Base-by-base conservation (phyloP, 2,329 filamentous ascomycete genomes). In the Colletotrichum tropicicola region DNA sequence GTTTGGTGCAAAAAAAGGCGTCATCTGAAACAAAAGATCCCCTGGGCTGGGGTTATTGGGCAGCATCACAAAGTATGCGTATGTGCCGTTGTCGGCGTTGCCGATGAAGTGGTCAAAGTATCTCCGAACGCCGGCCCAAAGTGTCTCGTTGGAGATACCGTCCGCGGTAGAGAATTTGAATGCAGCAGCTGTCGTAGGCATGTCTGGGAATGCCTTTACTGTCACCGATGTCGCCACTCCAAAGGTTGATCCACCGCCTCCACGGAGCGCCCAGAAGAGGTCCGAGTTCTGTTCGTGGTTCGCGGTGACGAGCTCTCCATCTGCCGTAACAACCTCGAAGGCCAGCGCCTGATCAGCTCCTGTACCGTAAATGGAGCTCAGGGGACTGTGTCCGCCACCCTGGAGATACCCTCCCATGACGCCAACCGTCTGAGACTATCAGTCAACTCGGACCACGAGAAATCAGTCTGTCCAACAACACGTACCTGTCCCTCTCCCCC, bases 221-320 rank as follows among this genome's bases (percentile, higher is more conserved):
- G 59, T 62, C 15, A 62, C 59, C 6, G 59, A 62, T 15, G 45
- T 58, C 9, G 59, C 53, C 1, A 62, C 32, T 8, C 52, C 52
- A 44, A 62, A 62, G 0, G 59, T 62, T 12, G 59, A 62, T 15
- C 82, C 84, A n/a, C 47, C 88, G 0, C 88, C 87, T 3, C 87
- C 87, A 27, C 79, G 79, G 1, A 90, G 74, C 1, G 88, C 89
- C 88, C 88, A 91, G 75, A 87, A 91, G 0, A 91, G 76, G 52
- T 90, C 88, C 0, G 77, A 61, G 66, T 90, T 85, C 21, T 82
- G 66, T 0, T 70, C 70, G 0, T 77, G 78, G 3, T 78, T 82
- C 0, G 86, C 86, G 3, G 73, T 81, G 1, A 88, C 65, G n/a
- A 82, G 69, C 10, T 78, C 60, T 1, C 87, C 86, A 15, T 73